A percentile compares a stretch with the other conserved stretches of the same genome.
Conservation (phyloP, 2,329 filamentous ascomycete species). For the Pseudohalonectria lignicola region DNA sequence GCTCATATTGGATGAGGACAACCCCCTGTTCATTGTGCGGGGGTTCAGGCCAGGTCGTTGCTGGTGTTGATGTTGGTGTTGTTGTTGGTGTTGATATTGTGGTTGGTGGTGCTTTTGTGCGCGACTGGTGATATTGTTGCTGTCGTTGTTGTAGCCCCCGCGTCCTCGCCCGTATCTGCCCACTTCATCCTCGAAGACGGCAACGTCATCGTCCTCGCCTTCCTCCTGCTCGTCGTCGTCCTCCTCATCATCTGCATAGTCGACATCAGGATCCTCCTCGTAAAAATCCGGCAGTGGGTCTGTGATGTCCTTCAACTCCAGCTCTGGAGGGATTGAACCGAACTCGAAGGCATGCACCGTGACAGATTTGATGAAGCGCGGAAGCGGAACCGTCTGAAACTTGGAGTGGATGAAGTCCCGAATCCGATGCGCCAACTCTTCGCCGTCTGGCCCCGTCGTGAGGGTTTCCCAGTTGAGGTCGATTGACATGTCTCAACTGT, state of each 20-base stretch:
- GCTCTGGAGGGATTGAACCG: slow-evolving; percentile 67
- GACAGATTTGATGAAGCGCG: slow-evolving; percentile 93
- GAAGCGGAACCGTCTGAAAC: slow-evolving; percentile 84
- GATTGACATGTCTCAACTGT: slow-evolving; percentile 64
- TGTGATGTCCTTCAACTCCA: slow-evolving; percentile 94
- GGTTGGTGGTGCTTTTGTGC: too few relatives aligned
- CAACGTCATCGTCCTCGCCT: slow-evolving; percentile 21
- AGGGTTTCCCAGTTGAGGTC: slow-evolving; percentile 94
- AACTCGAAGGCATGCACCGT: slow-evolving; percentile 92
- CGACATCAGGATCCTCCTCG: slow-evolving; percentile 62
- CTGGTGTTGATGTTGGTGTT: too few relatives aligned
- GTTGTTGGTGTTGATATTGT: too few relatives aligned
- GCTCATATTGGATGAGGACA: too few relatives aligned
- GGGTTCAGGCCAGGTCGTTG: too few relatives aligned
- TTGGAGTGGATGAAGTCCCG: slow-evolving; percentile 90
- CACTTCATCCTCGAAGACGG: slow-evolving; percentile 16
- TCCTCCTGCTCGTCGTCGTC: slow-evolving; percentile 28
- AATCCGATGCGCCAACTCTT: slow-evolving; percentile 73
- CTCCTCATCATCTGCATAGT: slow-evolving; percentile 41
- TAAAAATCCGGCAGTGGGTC: slow-evolving; percentile 96
- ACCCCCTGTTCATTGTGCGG: too few relatives aligned
- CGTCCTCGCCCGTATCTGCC: slow-evolving; percentile 9
- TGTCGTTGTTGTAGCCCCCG: slow-evolving; percentile 13
- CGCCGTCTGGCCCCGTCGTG: slow-evolving; percentile 79
- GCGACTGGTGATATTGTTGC: too few relatives aligned